A percentile compares a stretch with the other conserved stretches of the same genome.
Conservation (phyloP, 805 yeast species). For the Ogataea ganodermae region DNA sequence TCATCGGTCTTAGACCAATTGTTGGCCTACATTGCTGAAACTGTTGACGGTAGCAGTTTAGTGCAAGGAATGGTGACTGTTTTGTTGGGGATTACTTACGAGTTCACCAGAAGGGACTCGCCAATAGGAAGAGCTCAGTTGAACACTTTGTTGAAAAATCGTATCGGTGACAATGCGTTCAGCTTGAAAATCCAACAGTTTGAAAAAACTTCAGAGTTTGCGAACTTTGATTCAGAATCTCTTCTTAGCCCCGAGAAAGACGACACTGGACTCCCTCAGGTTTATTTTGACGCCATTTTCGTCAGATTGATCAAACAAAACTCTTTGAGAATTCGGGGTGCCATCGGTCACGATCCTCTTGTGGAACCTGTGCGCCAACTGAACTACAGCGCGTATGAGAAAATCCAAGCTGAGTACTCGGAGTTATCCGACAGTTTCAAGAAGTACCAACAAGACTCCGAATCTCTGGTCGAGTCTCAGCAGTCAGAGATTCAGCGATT, state of each 20-base stretch:
- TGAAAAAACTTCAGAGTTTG: slow-evolving; percentile 56
- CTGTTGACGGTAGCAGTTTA: slow-evolving; percentile 39
- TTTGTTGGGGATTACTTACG: slow-evolving; percentile 76
- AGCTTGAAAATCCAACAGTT: slow-evolving; percentile 72
- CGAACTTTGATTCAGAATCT: slow-evolving; percentile 54
- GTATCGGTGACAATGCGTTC: slow-evolving; percentile 82
- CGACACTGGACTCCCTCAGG: slow-evolving; percentile 84
- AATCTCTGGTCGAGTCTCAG: slow-evolving; percentile 20
- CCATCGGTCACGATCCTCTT: slow-evolving; percentile 73
- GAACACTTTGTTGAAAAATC: slow-evolving; percentile 60
- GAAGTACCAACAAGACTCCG: slow-evolving; percentile 22
- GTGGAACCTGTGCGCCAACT: slow-evolving; percentile 68
- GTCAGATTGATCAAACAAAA: slow-evolving; percentile 70
- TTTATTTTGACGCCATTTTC: slow-evolving; percentile 68
- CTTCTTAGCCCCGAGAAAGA: slow-evolving; percentile 59
- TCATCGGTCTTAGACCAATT: slow-evolving; percentile 65
- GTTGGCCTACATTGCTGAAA: slow-evolving; percentile 60
- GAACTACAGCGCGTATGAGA: slow-evolving; percentile 60
- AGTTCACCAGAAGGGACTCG: slow-evolving; percentile 65
- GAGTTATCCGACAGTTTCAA: slow-evolving; percentile 20
- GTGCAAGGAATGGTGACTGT: slow-evolving; percentile 72
- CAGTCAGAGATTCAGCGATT: slow-evolving; percentile 25
- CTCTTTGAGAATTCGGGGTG: slow-evolving; percentile 61
- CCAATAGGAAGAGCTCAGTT: slow-evolving; percentile 63
- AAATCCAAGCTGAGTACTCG: slow-evolving; percentile 40